Conservation (phyloP, 306 rosid genomes). For the Prunus fruticosa region DNA sequence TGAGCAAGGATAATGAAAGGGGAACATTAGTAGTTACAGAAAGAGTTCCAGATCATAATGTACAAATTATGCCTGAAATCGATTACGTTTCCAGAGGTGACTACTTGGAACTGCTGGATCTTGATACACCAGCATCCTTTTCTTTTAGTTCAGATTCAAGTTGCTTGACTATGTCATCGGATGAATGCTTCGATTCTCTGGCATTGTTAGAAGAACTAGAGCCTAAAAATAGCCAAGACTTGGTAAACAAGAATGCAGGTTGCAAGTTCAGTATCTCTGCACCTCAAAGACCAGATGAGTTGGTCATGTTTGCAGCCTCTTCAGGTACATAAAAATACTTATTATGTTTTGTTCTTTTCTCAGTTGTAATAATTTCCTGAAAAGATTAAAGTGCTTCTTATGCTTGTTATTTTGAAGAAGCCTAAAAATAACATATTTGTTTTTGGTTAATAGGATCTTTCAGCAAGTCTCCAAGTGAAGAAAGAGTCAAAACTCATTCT, state of each 20-base stretch:
- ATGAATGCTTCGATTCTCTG: slow-evolving; percentile 33
- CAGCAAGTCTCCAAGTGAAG: not conserved
- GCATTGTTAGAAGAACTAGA: slow-evolving; percentile 32
- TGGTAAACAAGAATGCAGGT: slow-evolving; percentile 15
- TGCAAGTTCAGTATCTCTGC: slow-evolving; percentile 28
- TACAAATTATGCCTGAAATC: slow-evolving; percentile 10
- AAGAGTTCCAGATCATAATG: slow-evolving; percentile 7
- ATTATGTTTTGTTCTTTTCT: not conserved
- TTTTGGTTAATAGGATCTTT: slow-evolving; percentile 20
- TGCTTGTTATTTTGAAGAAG: not conserved
- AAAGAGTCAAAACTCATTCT: not conserved
- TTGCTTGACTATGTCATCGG: slow-evolving; percentile 37
- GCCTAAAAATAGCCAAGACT: not conserved
- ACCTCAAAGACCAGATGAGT: slow-evolving; percentile 24
- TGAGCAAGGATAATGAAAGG: slow-evolving; percentile 14
- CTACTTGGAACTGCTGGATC: slow-evolving; percentile 42
- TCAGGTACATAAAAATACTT: slow-evolving; percentile 28
- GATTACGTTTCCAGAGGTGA: slow-evolving; percentile 27
- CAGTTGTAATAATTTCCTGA: no score
- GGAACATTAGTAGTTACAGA: slow-evolving; percentile 17
- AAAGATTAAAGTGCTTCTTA: no score
- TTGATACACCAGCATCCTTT: slow-evolving; percentile 28
- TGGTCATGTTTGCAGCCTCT: slow-evolving; percentile 19
- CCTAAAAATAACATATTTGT: not conserved
- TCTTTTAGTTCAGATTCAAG: slow-evolving; percentile 47